Evolutionary conservation across 331 rosid genomes (phyloP).

Genomic region (Malus hybrid): DNA sequence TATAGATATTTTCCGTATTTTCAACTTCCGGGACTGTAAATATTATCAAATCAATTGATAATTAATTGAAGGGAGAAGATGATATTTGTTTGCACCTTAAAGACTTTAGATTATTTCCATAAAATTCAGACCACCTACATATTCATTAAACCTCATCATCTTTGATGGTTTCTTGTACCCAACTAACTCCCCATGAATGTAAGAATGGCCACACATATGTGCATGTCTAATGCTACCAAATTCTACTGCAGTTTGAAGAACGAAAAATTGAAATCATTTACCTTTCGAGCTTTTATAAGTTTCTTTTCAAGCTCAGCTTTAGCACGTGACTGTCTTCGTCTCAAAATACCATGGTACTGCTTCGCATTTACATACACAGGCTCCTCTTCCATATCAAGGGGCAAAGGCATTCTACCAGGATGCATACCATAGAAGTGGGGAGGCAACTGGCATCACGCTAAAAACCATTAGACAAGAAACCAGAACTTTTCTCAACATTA

Average conservation of each 20-base stretch:
- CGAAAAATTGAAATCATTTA: constrained; percentile 5
- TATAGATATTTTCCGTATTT: neutral
- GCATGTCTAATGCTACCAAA: too few relatives aligned
- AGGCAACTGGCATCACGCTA: constrained; percentile 43
- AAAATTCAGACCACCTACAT: too few relatives aligned
- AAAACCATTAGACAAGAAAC: constrained; percentile 7
- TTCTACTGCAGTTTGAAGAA: neutral
- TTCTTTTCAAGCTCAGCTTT: constrained; percentile 81
- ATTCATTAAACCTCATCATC: too few relatives aligned
- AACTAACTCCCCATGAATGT: too few relatives aligned
- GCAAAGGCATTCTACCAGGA: constrained; percentile 82
- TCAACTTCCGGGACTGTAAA: neutral
- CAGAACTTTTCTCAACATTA: neutral
- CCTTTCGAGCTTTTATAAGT: constrained; percentile 66
- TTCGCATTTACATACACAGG: constrained; percentile 93
- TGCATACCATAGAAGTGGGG: constrained; percentile 55
- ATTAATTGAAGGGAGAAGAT: too few relatives aligned
- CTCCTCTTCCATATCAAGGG: constrained; percentile 82
- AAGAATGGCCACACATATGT: too few relatives aligned
- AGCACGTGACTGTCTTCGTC: constrained; percentile 89
- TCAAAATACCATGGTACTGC: constrained; percentile 87
- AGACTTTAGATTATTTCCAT: neutral
- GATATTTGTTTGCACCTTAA: neutral
- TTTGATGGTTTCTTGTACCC: too few relatives aligned
- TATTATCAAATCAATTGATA: neutral